Base-by-base conservation (phyloP, 164 flowering plant genomes). In the Liriodendron chinense region DNA sequence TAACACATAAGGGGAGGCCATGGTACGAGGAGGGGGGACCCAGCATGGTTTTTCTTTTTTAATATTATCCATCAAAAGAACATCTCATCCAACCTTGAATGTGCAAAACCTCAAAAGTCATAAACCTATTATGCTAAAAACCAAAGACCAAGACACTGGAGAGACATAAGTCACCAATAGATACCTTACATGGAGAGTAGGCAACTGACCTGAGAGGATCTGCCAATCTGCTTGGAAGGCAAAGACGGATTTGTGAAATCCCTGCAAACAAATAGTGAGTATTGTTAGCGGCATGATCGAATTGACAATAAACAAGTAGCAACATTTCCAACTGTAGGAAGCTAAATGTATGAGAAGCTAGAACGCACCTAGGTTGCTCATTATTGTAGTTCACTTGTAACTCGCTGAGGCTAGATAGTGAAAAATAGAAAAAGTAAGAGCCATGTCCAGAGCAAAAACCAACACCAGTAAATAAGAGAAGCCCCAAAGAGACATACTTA, bases 381-480 rank as follows among this genome's bases (percentile, higher is more conserved):
- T 94, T 96, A 73, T 96, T 96, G 81, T 89, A 92, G 81, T 92
- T 91, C 79, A 96, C 99, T 90, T 96, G 99, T 65, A 96, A 80
- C 76, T 96, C 99, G 43, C 83, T 91, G 72, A 96, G 97, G 89
- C 98, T 96, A 88, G 13, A 84, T 22, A 1, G n/a, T n/a, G 13
- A 68, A 62, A 65, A 66, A 56, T 65, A 23, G 43, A 63, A 74
- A 22, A 25, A 20, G 28, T 76, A 69, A 21, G 14, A 64, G 3
- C 24, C 24, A 7, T 21, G 12, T 64, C 26, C 25, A 22, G 67
- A 3, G 12, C 24, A 22, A 64, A 64, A 64, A 10, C 25, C 13
- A 7, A 64, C 7, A 64, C 26, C 25, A 64, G 13, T 23, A 22
- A n/a, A 14, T 49, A 70, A 50, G 14, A 20, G 48, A 22, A 70